Percentiles rank a stretch among this genome's conserved stretches.
Evolutionary conservation across 1,284 basidiomycete genomes (phyloP).

Genomic region (Ganoderma resinaceum): DNA sequence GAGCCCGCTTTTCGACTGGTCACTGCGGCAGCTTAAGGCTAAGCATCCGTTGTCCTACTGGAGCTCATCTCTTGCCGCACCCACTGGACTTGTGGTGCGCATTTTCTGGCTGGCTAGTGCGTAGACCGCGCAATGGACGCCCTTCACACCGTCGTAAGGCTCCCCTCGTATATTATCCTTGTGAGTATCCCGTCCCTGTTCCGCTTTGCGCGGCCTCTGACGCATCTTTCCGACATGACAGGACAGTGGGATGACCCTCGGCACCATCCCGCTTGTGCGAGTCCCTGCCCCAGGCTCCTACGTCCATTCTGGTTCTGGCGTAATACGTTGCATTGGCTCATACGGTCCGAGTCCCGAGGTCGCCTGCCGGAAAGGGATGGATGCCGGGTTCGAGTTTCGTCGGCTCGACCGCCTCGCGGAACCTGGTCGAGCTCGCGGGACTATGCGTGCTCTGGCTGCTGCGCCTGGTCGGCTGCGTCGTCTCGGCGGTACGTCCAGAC

Average conservation of each 20-base stretch:
- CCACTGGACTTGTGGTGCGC: background rate
- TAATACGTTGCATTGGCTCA: too few species aligned
- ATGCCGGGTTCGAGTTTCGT: slow-evolving; percentile 11
- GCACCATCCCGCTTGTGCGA: slow-evolving; percentile 66
- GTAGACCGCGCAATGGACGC: slow-evolving; percentile 31
- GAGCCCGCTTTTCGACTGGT: background rate
- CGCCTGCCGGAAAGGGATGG: slow-evolving; percentile 26
- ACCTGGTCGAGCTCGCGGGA: slow-evolving; percentile 57
- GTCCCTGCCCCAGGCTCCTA: slow-evolving; percentile 38
- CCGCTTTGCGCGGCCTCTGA: background rate
- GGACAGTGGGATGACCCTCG: slow-evolving; percentile 62
- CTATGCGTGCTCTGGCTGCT: slow-evolving; percentile 69
- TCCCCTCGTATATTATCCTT: slow-evolving; percentile 33
- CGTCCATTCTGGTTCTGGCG: slow-evolving; percentile 49
- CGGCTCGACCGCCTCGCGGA: slow-evolving; percentile 31
- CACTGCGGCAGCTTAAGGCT: background rate
- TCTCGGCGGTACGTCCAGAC: slow-evolving; percentile 58
- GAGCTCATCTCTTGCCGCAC: background rate
- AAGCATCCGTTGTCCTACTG: background rate
- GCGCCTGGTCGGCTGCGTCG: slow-evolving; percentile 68
- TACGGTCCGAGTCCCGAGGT: too few species aligned
- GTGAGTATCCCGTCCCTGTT: slow-evolving; percentile 18
- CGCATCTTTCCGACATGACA: background rate
- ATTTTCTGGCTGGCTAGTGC: slow-evolving; percentile 8
- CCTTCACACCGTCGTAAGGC: slow-evolving; percentile 25